Conservation (phyloP, 371 early-diverging fungal species). For the Actinomucor elegans region DNA sequence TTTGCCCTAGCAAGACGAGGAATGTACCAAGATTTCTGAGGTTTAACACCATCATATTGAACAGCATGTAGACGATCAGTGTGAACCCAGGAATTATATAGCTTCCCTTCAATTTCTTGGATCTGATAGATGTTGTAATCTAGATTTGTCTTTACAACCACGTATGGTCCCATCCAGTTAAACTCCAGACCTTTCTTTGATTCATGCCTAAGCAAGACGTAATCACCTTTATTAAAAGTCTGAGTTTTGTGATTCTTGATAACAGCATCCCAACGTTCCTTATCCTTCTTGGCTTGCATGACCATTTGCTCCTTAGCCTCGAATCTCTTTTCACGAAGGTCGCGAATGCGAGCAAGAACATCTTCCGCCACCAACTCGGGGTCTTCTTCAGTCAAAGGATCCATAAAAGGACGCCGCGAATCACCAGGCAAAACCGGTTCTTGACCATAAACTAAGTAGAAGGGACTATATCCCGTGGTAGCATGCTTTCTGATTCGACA, state of each 20-base stretch:
- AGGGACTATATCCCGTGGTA: conserved; percentile 9
- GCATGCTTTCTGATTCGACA: conserved; percentile 6
- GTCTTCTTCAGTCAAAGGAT: not conserved
- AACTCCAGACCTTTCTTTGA: conserved; percentile 7
- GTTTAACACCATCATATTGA: no score
- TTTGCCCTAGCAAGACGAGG: no score
- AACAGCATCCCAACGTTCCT: conserved; percentile 6
- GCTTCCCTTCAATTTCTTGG: no score
- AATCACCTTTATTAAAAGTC: conserved; percentile 5
- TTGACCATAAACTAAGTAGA: conserved; percentile 16
- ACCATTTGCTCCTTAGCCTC: not conserved
- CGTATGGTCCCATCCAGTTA: conserved; percentile 8
- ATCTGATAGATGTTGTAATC: no score
- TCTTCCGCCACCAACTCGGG: not conserved
- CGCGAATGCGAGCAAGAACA: not conserved
- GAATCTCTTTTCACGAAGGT: not conserved
- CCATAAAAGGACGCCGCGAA: conserved; percentile 1
- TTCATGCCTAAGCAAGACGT: not conserved
- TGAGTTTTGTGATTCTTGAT: no score
- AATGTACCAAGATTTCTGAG: no score
- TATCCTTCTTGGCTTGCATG: not conserved
- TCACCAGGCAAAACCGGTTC: conserved; percentile 18
- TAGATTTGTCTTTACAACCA: no score
- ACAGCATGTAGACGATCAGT: no score
- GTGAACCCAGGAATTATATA: no score